A percentile compares a stretch with the other conserved stretches of the same genome.
These are phyloP conservation scores for Oemleria cerasiformis DNA, from an alignment of 306 rosid species.

Conservation along the genomic window DNA sequence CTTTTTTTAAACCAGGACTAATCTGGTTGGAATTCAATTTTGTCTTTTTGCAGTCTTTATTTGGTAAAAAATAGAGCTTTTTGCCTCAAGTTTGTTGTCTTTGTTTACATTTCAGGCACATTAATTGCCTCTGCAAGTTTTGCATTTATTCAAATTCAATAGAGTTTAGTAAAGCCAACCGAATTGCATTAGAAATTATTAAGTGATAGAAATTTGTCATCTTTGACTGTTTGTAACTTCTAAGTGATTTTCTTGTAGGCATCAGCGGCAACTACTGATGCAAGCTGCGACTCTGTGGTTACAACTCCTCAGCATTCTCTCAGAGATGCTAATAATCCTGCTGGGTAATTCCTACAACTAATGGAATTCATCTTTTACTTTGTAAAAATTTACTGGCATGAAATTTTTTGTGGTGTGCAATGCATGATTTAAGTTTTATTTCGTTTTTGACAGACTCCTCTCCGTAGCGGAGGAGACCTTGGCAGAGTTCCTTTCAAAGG, in stretches of 20 bases:
- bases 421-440: constrained; percentile 5
- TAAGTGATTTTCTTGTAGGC: constrained; percentile 40
- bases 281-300: constrained; percentile 86
- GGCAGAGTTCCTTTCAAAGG: constrained; percentile 99
- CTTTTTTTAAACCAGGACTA: not conserved
- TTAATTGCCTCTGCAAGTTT: not conserved
- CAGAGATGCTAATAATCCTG: constrained; percentile 94
- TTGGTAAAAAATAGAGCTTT: not conserved
- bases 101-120: not conserved
- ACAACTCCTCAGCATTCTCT: constrained; percentile 76
- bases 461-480: constrained; percentile 97
- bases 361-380: constrained; percentile 17
- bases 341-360: constrained; percentile 61
- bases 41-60: not conserved
- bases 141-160: not conserved
- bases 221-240: constrained; percentile 20
- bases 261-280: constrained; percentile 81
- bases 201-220: not conserved
- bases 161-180: not conserved
- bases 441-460: constrained; percentile 73
- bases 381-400: not conserved
- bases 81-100: not conserved
- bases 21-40: not conserved
- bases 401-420: not conserved
- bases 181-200: constrained; percentile 11